phyloP scores from a whole-genome alignment of 202 grass and related monocot species.

The Panicum hallii region DNA sequence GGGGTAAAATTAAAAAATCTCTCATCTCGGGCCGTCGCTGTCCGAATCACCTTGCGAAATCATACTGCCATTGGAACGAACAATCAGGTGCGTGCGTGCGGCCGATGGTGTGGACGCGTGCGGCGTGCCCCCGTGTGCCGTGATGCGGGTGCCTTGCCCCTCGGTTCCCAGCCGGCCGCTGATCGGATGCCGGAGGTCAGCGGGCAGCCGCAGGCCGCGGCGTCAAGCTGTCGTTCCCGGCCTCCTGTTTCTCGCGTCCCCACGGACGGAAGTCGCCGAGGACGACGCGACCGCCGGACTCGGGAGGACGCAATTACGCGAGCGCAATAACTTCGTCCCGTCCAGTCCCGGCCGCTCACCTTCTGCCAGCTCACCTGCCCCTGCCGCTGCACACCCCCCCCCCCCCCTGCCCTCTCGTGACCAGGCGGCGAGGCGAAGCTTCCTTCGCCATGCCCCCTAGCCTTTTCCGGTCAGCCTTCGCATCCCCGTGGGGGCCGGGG shows the following conservation, averaged over 20 bases:
- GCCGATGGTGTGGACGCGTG: neutral
- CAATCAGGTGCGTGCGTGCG: neutral
- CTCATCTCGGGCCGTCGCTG: neutral
- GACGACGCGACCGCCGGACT: neutral
- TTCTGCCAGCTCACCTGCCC: neutral
- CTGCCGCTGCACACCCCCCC: too few relatives aligned
- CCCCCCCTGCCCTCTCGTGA: neutral
- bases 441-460: neutral
- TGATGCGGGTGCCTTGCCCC: neutral
- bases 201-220: neutral
- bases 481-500: neutral
- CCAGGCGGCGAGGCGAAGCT: neutral
- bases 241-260: neutral
- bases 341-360: neutral
- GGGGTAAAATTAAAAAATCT: neutral
- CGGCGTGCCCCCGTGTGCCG: neutral
- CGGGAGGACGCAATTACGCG: neutral
- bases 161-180: neutral
- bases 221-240: neutral
- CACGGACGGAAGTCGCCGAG: conserved; percentile 2
- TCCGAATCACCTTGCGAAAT: neutral
- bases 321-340: neutral
- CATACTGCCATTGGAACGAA: neutral
- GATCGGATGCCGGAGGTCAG: neutral
- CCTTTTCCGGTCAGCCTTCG: neutral